A percentile compares a stretch with the other conserved stretches of the same genome.
These are phyloP conservation scores for Penicillium goetzii DNA, from an alignment of 495 filamentous ascomycete genomes.

Conservation along the genomic window DNA sequence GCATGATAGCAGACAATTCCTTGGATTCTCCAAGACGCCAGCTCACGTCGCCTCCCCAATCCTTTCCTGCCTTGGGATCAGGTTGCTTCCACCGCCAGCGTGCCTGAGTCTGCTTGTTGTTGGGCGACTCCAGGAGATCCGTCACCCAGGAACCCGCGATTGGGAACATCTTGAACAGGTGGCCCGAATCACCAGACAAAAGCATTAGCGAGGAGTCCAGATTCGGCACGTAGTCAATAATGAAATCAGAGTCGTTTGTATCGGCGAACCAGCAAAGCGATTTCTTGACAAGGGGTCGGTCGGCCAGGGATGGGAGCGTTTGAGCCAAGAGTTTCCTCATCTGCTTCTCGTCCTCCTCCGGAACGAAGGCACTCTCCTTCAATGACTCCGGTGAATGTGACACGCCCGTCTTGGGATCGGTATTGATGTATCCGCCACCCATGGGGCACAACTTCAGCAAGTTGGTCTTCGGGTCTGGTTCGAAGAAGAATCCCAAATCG, in stretches of 20 bases:
- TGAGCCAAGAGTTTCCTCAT: conserved; percentile 51
- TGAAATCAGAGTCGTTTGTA: conserved; percentile 57
- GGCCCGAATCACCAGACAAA: conserved; percentile 55
- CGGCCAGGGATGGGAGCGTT: conserved; percentile 52
- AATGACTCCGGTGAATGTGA: conserved; percentile 39
- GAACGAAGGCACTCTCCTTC: conserved; percentile 46
- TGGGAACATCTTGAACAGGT: conserved; percentile 63
- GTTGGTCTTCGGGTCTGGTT: conserved; percentile 57
- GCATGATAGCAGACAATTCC: conserved; percentile 37
- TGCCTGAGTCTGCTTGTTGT: conserved; percentile 33
- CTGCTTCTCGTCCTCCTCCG: conserved; percentile 50
- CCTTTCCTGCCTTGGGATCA: conserved; percentile 18
- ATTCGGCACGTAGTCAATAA: conserved; percentile 58
- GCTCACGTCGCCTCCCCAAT: conserved; percentile 47
- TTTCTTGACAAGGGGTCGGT: conserved; percentile 52
- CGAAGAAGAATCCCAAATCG: conserved; percentile 63
- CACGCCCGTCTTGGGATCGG: conserved; percentile 36
- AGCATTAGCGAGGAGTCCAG: conserved; percentile 48
- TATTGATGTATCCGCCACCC: conserved; percentile 59
- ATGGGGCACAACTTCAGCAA: conserved; percentile 59
- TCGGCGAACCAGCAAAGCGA: conserved; percentile 62
- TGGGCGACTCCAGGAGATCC: conserved; percentile 37
- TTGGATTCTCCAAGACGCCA: conserved; percentile 44
- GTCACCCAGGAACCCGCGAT: conserved; percentile 54
- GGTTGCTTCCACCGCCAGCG: conserved; percentile 53